Conservation (phyloP, 2,329 filamentous ascomycete genomes). For the Verticillium nubilum region DNA sequence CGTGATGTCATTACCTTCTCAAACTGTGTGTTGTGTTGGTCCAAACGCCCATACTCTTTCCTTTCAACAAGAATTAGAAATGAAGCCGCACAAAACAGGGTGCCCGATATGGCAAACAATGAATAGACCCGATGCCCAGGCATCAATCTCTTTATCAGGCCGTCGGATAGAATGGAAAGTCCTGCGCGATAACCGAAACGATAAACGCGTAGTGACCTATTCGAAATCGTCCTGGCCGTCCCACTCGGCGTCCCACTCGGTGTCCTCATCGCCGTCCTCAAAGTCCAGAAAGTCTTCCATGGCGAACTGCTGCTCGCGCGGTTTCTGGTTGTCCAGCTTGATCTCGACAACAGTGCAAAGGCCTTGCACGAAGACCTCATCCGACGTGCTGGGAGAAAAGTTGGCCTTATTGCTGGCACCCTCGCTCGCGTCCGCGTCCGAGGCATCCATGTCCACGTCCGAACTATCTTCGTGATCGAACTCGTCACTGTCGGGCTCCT, state of each 20-base stretch:
- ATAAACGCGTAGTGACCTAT: slow-evolving; percentile 15
- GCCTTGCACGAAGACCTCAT: slow-evolving; percentile 50
- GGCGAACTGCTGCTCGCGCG: slow-evolving; percentile 59
- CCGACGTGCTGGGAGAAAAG: background rate
- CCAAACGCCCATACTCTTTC: too few relatives aligned
- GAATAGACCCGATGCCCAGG: too few relatives aligned
- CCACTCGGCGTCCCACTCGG: slow-evolving; percentile 55
- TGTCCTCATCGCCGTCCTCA: slow-evolving; percentile 47
- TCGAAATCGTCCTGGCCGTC: slow-evolving; percentile 51
- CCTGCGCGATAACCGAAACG: background rate
- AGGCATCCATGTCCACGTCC: slow-evolving; percentile 9
- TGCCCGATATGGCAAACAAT: too few relatives aligned
- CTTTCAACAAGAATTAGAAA: too few relatives aligned
- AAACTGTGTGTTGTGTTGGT: too few relatives aligned
- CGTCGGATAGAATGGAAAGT: background rate
- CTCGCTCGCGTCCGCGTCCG: background rate
- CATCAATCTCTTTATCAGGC: too few relatives aligned
- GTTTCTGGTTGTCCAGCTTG: slow-evolving; percentile 70
- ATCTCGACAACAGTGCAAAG: slow-evolving; percentile 67
- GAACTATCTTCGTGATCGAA: slow-evolving; percentile 19
- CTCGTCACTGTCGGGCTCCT: slow-evolving; percentile 41
- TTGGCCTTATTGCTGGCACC: slow-evolving; percentile 6
- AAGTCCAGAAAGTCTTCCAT: slow-evolving; percentile 63
- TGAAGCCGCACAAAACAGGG: too few relatives aligned
- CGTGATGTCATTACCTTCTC: too few relatives aligned